Evolutionary conservation across 1,284 basidiomycete genomes (phyloP).

Genomic region (Ceratobasidium papillatum): DNA sequence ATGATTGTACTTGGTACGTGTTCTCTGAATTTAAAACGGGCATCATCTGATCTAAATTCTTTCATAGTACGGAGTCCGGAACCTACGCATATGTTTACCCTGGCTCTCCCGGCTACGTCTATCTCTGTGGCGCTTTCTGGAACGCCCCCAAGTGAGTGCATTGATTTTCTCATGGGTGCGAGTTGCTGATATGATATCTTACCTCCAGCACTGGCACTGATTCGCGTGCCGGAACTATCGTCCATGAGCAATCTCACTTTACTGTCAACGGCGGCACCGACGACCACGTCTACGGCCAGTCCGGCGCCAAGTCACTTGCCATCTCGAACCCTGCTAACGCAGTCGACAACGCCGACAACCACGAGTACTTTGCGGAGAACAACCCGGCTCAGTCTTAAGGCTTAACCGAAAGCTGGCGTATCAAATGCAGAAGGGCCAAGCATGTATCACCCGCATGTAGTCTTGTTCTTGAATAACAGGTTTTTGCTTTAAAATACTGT

Average conservation of each 20-base stretch:
- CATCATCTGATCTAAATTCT: not conserved
- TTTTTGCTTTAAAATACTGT: not conserved
- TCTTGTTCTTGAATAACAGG: not conserved
- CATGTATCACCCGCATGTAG: not conserved
- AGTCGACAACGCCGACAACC: conserved; percentile 17
- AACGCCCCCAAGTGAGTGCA: not conserved
- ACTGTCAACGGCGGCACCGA: conserved; percentile 36
- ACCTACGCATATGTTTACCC: conserved; percentile 36
- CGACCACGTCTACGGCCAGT: conserved; percentile 38
- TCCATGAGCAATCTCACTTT: conserved; percentile 41
- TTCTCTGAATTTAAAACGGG: not conserved
- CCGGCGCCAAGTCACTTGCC: conserved; percentile 16
- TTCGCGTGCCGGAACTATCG: conserved; percentile 39
- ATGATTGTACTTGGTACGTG: conserved; percentile 40
- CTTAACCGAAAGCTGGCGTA: not conserved
- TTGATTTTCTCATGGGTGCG: not conserved
- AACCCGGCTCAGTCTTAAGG: conserved; percentile 21
- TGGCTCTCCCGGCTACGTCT: conserved; percentile 13
- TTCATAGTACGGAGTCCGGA: conserved; percentile 4
- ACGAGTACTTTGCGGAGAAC: conserved; percentile 37
- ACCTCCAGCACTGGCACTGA: conserved; percentile 37
- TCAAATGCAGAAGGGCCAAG: not conserved
- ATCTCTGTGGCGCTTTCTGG: conserved; percentile 39
- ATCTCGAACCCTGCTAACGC: conserved; percentile 15
- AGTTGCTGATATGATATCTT: not conserved